Conservation (phyloP, 768 basidiomycete species). For the Asterophora lycoperdoides region DNA sequence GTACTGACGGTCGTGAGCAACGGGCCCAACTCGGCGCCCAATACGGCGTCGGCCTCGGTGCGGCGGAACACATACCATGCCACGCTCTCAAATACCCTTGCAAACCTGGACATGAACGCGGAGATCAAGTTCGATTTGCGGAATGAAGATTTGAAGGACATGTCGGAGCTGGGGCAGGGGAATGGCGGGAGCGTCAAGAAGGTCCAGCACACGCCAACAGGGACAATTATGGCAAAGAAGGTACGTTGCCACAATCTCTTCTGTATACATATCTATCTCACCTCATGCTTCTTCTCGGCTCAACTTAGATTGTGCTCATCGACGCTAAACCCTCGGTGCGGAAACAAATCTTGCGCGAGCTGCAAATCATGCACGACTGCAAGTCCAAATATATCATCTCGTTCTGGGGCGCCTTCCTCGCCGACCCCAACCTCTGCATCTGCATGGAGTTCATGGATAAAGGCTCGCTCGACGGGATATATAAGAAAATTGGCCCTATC, state of each 20-base stretch:
- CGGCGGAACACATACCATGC: slow-evolving; percentile 74
- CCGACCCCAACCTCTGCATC: slow-evolving; percentile 97
- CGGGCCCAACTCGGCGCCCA: slow-evolving; percentile 49
- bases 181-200: slow-evolving; percentile 98
- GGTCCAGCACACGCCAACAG: slow-evolving; percentile 88
- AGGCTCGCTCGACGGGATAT: slow-evolving; percentile 90
- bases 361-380: slow-evolving; percentile 99
- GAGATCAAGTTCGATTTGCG: slow-evolving; percentile 82
- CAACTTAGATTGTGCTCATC: slow-evolving; percentile 81
- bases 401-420: slow-evolving; percentile 94
- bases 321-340: slow-evolving; percentile 94
- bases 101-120: slow-evolving; percentile 79
- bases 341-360: slow-evolving; percentile 95
- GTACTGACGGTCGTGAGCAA: slow-evolving; percentile 45
- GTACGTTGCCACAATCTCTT: slow-evolving; percentile 37
- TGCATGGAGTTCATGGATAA: slow-evolving; percentile 98
- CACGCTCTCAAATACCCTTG: slow-evolving; percentile 77
- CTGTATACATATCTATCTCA: neutral
- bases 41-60: slow-evolving; percentile 45
- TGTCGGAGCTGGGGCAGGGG: slow-evolving; percentile 90
- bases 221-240: slow-evolving; percentile 97
- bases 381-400: slow-evolving; percentile 91
- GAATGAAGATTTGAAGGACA: slow-evolving; percentile 86
- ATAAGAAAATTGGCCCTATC: slow-evolving; percentile 93
- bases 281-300: slow-evolving; percentile 1